phyloP scores from a whole-genome alignment of 495 filamentous ascomycete species.

The Trichoderma parareesei region DNA sequence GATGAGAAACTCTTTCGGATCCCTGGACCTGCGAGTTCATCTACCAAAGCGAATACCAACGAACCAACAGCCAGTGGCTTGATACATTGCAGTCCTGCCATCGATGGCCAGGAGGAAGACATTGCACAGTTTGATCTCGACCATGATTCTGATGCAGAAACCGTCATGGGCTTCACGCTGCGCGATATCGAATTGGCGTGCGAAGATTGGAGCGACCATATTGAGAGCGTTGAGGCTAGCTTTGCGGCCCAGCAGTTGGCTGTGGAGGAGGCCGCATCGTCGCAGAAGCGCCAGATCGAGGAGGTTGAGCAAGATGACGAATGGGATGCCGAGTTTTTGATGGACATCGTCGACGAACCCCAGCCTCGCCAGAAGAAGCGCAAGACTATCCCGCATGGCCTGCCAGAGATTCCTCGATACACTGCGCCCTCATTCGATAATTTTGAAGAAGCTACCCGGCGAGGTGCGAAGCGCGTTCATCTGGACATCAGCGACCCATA shows the following conservation, averaged over 20 bases:
- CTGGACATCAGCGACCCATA: conserved; percentile 90
- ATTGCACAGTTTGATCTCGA: conserved; percentile 45
- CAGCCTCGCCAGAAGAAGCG: conserved; percentile 30
- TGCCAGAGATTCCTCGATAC: conserved; percentile 34
- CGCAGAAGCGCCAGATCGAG: conserved; percentile 1
- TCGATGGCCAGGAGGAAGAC: conserved; percentile 42
- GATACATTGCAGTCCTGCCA: conserved; percentile 46
- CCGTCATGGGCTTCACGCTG: conserved; percentile 59
- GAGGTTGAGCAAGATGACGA: conserved; percentile 42
- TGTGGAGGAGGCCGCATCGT: not conserved
- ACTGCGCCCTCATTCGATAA: conserved; percentile 39
- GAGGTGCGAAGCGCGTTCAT: conserved; percentile 62
- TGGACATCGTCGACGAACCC: conserved; percentile 16
- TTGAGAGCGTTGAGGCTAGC: conserved; percentile 25
- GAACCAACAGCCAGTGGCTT: conserved; percentile 52
- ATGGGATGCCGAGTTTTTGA: conserved; percentile 43
- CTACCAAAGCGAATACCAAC: conserved; percentile 40
- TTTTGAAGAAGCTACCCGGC: conserved; percentile 53
- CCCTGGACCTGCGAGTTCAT: conserved; percentile 37
- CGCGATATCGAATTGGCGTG: conserved; percentile 73
- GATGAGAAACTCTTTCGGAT: conserved; percentile 73
- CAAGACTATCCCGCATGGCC: conserved; percentile 26
- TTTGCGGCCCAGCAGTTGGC: conserved; percentile 12
- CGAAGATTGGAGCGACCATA: conserved; percentile 67
- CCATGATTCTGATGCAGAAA: conserved; percentile 53